These are phyloP conservation scores for Penicillium sp. DNA, from an alignment of 2,329 filamentous ascomycete species.

Conservation along the genomic window DNA sequence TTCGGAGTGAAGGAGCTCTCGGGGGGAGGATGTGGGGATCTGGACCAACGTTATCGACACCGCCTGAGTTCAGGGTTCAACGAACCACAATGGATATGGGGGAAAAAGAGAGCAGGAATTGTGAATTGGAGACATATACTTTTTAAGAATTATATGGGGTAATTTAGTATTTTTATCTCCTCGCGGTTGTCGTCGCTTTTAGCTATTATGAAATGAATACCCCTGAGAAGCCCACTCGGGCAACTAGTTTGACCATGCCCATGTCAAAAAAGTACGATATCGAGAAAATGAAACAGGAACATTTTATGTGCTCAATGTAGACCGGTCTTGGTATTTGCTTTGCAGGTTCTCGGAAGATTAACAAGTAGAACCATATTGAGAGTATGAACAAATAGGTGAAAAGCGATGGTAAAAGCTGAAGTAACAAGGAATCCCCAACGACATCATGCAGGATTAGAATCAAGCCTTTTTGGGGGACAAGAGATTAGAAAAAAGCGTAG, in stretches of 20 bases:
- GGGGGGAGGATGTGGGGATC: constrained; percentile 8
- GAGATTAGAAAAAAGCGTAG: constrained; percentile 7
- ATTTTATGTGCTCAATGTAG: not conserved
- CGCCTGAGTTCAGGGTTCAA: constrained; percentile 4
- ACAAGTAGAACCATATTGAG: not conserved
- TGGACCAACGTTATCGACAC: constrained; percentile 11
- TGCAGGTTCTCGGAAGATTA: not conserved
- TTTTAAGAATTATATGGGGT: not conserved
- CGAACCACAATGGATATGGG: not conserved
- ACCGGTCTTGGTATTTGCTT: constrained; percentile 7
- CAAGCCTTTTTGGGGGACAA: constrained; percentile 1
- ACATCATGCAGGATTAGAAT: constrained; percentile 15
- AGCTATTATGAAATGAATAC: not conserved
- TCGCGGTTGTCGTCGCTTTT: not conserved
- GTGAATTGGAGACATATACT: not conserved
- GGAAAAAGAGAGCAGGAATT: not conserved
- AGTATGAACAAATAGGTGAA: constrained; percentile 8
- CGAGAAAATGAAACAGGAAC: not conserved
- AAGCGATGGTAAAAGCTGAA: constrained; percentile 2
- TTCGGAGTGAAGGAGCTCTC: constrained; percentile 7
- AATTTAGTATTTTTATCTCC: not conserved
- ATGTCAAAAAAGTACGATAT: not conserved
- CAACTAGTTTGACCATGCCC: not conserved
- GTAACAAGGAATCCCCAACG: constrained; percentile 8
- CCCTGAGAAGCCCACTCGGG: not conserved